Evolutionary conservation across 805 yeast species (phyloP).

Genomic region (Cyberlindnera suaveolens): DNA sequence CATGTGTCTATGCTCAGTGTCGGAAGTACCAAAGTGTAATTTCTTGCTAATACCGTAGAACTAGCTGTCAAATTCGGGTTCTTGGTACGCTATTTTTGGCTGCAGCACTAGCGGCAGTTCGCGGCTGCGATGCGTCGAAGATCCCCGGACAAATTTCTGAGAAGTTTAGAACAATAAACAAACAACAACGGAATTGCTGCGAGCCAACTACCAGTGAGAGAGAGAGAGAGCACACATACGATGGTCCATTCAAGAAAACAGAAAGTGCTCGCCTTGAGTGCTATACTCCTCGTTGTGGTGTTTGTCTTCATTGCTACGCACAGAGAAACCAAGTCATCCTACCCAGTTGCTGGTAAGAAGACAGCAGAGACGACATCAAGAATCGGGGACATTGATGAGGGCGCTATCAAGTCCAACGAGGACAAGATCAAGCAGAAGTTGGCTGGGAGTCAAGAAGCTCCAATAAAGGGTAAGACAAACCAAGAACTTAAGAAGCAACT

Average conservation of each 20-base stretch:
- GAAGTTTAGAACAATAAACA: no score
- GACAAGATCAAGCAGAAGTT: slow-evolving; percentile 21
- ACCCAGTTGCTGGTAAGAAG: slow-evolving; percentile 1
- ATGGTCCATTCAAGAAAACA: slow-evolving; percentile 27
- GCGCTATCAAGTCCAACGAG: slow-evolving; percentile 34
- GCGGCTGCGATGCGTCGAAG: no score
- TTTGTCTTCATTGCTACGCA: slow-evolving; percentile 30
- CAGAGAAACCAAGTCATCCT: slow-evolving; percentile 1
- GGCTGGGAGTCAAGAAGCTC: slow-evolving; percentile 1
- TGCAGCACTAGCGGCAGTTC: no score
- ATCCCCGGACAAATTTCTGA: no score
- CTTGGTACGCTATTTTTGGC: no score
- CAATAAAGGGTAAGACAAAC: background rate
- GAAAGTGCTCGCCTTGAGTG: slow-evolving; percentile 36
- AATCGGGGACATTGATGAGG: slow-evolving; percentile 34
- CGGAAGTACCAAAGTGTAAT: no score
- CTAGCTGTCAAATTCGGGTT: no score
- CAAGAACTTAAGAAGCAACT: background rate
- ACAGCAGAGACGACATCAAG: slow-evolving; percentile 8
- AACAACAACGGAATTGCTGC: background rate
- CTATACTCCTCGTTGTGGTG: slow-evolving; percentile 31
- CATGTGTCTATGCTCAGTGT: no score
- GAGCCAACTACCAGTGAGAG: background rate
- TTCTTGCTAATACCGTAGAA: no score
- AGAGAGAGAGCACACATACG: background rate